A percentile compares a stretch with the other conserved stretches of the same genome.
Conservation (phyloP, 2,329 filamentous ascomycete genomes). For the Sclerotinia borealis region DNA sequence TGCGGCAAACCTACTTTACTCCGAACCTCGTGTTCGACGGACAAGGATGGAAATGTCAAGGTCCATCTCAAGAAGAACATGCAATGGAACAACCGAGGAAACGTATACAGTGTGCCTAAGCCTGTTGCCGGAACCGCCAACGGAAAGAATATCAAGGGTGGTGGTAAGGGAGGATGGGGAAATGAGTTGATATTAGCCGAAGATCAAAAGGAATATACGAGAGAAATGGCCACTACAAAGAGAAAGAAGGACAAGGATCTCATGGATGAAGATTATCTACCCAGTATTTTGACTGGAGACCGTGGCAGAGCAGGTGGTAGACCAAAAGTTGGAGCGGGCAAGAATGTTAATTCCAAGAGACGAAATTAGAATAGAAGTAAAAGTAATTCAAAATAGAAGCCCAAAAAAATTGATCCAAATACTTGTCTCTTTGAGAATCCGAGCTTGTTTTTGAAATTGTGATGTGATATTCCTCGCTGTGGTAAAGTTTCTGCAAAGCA, state of each 20-base stretch:
- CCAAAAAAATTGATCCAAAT: neutral
- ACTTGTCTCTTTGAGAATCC: neutral
- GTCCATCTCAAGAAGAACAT: constrained; percentile 91
- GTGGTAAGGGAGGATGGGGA: constrained; percentile 85
- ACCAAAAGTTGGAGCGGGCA: constrained; percentile 77
- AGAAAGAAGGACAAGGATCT: constrained; percentile 69
- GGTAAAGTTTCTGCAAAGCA: neutral
- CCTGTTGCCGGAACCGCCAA: constrained; percentile 74
- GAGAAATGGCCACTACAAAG: constrained; percentile 56
- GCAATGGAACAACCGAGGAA: constrained; percentile 91
- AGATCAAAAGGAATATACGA: constrained; percentile 89
- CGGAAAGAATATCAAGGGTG: constrained; percentile 61
- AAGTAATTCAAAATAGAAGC: constrained; percentile 12
- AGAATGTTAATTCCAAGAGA: constrained; percentile 77
- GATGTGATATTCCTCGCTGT: neutral
- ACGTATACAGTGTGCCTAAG: constrained; percentile 90
- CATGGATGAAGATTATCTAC: constrained; percentile 94
- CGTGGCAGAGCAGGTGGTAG: constrained; percentile 58
- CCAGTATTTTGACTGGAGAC: constrained; percentile 76
- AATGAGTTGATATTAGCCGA: constrained; percentile 77
- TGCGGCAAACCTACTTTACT: constrained; percentile 86
- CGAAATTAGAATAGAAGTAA: constrained; percentile 37
- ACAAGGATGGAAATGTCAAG: constrained; percentile 71
- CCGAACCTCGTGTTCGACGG: constrained; percentile 78
- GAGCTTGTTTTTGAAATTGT: neutral